A percentile compares a stretch with the other conserved stretches of the same genome.
Evolutionary conservation across 106 monocot genomes (phyloP).

Genomic region (Vanilla planifolia): DNA sequence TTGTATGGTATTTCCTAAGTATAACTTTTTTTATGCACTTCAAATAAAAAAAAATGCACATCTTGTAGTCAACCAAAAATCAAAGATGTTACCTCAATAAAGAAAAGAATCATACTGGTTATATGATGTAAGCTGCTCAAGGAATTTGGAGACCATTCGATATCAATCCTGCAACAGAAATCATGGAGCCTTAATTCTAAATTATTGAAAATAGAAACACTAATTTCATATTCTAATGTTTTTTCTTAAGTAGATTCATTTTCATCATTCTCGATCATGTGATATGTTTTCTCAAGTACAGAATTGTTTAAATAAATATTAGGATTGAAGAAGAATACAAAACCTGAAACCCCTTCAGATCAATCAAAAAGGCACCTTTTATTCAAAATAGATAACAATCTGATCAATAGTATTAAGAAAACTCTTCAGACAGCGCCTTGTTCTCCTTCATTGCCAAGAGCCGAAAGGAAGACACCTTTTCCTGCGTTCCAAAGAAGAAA

Average conservation of each 20-base stretch:
- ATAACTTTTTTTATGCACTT: conserved; percentile 43
- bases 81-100: no score
- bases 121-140: no score
- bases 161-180: conserved; percentile 28
- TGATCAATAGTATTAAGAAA: no score
- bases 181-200: not conserved
- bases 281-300: conserved; percentile 42
- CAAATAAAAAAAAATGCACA: no score
- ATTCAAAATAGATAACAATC: no score
- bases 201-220: not conserved
- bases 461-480: not conserved
- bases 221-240: conserved; percentile 29
- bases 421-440: no score
- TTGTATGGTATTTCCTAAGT: conserved; percentile 33
- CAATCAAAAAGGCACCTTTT: no score
- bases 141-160: conserved; percentile 51
- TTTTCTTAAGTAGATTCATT: conserved; percentile 49
- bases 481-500: not conserved
- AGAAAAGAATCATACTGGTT: no score
- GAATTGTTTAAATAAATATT: conserved; percentile 46
- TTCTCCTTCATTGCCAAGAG: no score
- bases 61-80: no score
- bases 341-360: conserved; percentile 47
- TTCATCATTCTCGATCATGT: conserved; percentile 68
- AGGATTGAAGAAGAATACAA: conserved; percentile 48